Conservation (phyloP, 352 stramenopile species). For the Nothophytophthora sp. region DNA sequence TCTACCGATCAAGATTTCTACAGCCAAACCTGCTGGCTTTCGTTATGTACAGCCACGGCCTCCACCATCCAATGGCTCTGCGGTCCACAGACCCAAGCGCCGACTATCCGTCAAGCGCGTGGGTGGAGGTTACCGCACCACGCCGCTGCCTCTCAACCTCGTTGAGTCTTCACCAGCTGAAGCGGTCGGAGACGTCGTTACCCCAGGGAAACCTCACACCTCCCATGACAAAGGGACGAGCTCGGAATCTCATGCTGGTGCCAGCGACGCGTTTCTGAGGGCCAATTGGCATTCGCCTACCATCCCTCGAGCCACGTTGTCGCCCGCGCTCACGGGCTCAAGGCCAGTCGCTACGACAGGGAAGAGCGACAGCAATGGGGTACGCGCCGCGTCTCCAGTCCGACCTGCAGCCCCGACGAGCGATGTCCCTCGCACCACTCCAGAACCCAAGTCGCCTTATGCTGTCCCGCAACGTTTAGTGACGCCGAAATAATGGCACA, state of each 20-base stretch:
- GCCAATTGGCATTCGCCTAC: conserved; percentile 5
- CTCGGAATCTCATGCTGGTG: background rate
- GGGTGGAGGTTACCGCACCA: conserved; percentile 57
- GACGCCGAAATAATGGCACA: conserved; percentile 11
- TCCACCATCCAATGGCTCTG: conserved; percentile 5
- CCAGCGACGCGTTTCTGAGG: conserved; percentile 4
- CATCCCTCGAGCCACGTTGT: conserved; percentile 9
- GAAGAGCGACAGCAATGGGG: conserved; percentile 3
- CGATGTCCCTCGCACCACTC: background rate
- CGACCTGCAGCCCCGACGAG: conserved; percentile 1
- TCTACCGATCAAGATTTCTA: no score
- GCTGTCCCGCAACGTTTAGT: conserved; percentile 18
- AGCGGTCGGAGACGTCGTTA: background rate
- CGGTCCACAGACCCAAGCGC: conserved; percentile 3
- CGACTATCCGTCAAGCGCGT: conserved; percentile 49
- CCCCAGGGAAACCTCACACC: background rate
- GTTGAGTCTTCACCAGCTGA: conserved; percentile 3
- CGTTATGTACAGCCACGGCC: conserved; percentile 12
- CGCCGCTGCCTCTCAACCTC: conserved; percentile 15
- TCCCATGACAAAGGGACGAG: background rate
- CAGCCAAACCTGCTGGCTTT: no score
- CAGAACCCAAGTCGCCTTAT: conserved; percentile 11
- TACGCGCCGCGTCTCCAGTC: conserved; percentile 9
- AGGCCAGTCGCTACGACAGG: background rate
- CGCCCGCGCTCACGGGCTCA: background rate